These are phyloP conservation scores for Gastrolobium villosum DNA, from an alignment of 306 rosid species.

Conservation along the genomic window DNA sequence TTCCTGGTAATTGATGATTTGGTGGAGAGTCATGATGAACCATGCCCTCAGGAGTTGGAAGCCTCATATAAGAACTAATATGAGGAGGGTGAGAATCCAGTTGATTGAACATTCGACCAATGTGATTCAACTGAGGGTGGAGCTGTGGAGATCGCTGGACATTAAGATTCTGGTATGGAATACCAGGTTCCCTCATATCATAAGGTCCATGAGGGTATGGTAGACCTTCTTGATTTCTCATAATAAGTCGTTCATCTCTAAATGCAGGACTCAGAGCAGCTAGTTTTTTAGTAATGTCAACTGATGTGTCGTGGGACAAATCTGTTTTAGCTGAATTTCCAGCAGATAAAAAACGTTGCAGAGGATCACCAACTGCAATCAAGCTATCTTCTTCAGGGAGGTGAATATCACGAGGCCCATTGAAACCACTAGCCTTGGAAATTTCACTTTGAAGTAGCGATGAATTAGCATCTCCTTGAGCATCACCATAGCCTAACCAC, in stretches of 20 bases:
- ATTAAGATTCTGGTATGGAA: constrained; percentile 70
- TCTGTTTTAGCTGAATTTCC: constrained; percentile 69
- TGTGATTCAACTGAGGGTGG: constrained; percentile 70
- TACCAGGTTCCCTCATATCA: constrained; percentile 73
- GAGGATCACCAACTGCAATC: constrained; percentile 65
- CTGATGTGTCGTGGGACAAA: constrained; percentile 61
- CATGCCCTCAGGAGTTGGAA: constrained; percentile 67
- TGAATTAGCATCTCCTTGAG: constrained; percentile 65
- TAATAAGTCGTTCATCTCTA: constrained; percentile 66
- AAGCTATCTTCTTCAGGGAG: constrained; percentile 88
- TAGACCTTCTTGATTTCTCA: constrained; percentile 77
- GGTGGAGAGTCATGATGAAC: constrained; percentile 66
- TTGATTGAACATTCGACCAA: constrained; percentile 68
- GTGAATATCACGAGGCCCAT: constrained; percentile 63
- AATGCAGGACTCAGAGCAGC: constrained; percentile 66
- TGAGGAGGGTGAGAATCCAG: constrained; percentile 74
- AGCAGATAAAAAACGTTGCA: constrained; percentile 64
- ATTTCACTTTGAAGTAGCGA: constrained; percentile 59
- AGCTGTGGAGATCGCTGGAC: constrained; percentile 71
- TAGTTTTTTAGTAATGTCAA: constrained; percentile 72
- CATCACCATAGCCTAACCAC: constrained; percentile 64
- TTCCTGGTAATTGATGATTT: constrained; percentile 75
- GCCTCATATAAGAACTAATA: constrained; percentile 69
- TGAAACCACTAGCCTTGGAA: constrained; percentile 64
- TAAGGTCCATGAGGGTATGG: constrained; percentile 67